Evolutionary conservation across 768 basidiomycete genomes (phyloP), one percentile per base, ranked within the genome.

Genomic region (Rossbeevera mucosa): DNA sequence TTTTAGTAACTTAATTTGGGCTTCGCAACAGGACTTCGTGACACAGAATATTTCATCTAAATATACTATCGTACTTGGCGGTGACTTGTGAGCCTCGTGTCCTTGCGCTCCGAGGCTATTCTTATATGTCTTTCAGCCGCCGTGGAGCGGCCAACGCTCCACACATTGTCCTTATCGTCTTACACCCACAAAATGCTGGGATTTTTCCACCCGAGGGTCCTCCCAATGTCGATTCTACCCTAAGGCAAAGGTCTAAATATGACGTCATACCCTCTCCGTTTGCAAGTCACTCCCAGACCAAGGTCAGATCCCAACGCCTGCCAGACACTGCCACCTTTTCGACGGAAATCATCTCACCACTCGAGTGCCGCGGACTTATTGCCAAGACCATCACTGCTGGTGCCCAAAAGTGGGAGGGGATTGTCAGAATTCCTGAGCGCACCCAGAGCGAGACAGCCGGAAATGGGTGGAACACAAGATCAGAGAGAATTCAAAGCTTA

Each of bases 41-140:
- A 71, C 67, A 28, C 69, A 76, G 14, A 72, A 72, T 51, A 54
- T 84, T 6, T 72, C 76, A 31, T 60, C 72, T 18, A 76, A 74
- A 42, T 81, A 76, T 55, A 78, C 82, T 52, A 55, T 80, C 16
- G 59, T 74, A 26, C 59, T 82, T n/a, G 73, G 73, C 0, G 84
- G 83, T 9, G 73, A 72, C 66, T 81, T 83, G 85, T 86, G 61
- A 63, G 85, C 67, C 4, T 20, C n/a, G 11, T n/a, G n/a, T 51
- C 7, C n/a, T 20, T 33, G 24, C 16, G 25, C 20, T 42, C 18
- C 11, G 24, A 16, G 2, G 2, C 5, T n/a, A 36, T 31, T 16
- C 30, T 56, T 7, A 53, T 29, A n/a, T 28, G 26, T 50, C n/a
- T 44, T 33, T 44, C 31, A 64, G 84, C 56, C 80, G 84, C 16